A percentile compares a stretch with the other conserved stretches of the same genome.
phyloP scores from a whole-genome alignment of 768 basidiomycete genomes.

The Mycena amicta region DNA sequence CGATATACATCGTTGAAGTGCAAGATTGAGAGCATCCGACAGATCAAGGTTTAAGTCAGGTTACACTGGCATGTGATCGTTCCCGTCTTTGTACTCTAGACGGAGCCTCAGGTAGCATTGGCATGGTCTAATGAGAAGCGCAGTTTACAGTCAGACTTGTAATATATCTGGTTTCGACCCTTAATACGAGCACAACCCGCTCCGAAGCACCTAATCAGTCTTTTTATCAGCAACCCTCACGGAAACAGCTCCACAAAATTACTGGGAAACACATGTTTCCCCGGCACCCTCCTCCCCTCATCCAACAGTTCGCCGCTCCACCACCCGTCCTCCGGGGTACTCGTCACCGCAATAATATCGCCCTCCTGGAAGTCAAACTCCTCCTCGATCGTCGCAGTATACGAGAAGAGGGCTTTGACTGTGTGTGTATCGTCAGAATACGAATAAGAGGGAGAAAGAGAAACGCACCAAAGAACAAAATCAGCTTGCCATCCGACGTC shows the following conservation, averaged over 20 bases:
- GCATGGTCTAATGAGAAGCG: too few species aligned
- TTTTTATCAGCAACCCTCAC: conserved; percentile 20
- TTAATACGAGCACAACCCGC: too few species aligned
- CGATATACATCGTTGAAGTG: conserved; percentile 89
- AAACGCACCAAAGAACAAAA: conserved; percentile 85
- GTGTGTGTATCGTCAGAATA: conserved; percentile 19
- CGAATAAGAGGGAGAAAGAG: conserved; percentile 1
- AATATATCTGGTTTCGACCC: too few species aligned
- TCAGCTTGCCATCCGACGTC: conserved; percentile 79
- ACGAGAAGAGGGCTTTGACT: conserved; percentile 93
- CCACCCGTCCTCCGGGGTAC: conserved; percentile 96
- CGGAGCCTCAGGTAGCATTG: too few species aligned
- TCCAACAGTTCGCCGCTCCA: conserved; percentile 92
- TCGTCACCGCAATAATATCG: conserved; percentile 94
- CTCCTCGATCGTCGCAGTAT: conserved; percentile 80
- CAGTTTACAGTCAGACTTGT: too few species aligned
- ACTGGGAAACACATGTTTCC: conserved; percentile 83
- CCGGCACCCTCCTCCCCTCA: conserved; percentile 67
- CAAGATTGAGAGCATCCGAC: conserved; percentile 46
- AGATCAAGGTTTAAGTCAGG: too few species aligned
- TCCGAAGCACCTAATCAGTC: too few species aligned
- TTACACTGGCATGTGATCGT: too few species aligned
- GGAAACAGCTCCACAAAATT: conserved; percentile 85
- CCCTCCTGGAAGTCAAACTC: conserved; percentile 96
- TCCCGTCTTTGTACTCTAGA: too few species aligned